Percentiles rank a stretch among this genome's conserved stretches.
Evolutionary conservation across 768 basidiomycete species (phyloP).

Genomic region (Mycena polygramma): DNA sequence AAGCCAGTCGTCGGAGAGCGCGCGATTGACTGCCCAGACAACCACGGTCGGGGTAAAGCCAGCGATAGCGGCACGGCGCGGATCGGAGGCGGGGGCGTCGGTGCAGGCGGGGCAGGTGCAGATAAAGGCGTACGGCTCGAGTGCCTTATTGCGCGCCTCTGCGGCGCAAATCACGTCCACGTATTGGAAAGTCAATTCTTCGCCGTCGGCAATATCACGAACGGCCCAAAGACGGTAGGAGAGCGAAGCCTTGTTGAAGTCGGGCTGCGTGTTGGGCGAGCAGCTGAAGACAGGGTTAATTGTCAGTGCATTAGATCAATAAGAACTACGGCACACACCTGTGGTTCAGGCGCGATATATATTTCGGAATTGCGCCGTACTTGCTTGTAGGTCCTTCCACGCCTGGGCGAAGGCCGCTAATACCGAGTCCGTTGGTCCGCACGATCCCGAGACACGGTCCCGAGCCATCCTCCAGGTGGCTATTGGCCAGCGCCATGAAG

Average conservation of each 20-base stretch:
- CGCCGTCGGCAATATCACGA: slow-evolving; percentile 46
- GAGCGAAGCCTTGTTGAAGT: slow-evolving; percentile 46
- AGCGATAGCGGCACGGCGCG: slow-evolving; percentile 14
- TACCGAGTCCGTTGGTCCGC: slow-evolving; percentile 49
- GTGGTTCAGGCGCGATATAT: slow-evolving; percentile 54
- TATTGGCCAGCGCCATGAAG: slow-evolving; percentile 49
- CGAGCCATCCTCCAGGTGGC: slow-evolving; percentile 49
- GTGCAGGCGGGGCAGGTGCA: slow-evolving; percentile 51
- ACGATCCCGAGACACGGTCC: slow-evolving; percentile 50
- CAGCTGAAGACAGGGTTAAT: slow-evolving; percentile 12
- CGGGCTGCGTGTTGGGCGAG: slow-evolving; percentile 38
- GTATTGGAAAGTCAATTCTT: slow-evolving; percentile 51
- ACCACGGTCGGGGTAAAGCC: slow-evolving; percentile 33
- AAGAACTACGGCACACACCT: slow-evolving; percentile 40
- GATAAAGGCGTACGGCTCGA: slow-evolving; percentile 47
- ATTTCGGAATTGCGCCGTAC: slow-evolving; percentile 46
- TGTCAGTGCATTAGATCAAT: neutral
- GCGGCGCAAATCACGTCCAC: slow-evolving; percentile 28
- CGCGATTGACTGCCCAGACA: slow-evolving; percentile 43
- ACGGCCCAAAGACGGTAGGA: slow-evolving; percentile 45
- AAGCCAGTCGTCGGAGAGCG: slow-evolving; percentile 14
- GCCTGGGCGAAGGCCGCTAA: slow-evolving; percentile 37
- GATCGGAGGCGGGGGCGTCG: slow-evolving; percentile 33
- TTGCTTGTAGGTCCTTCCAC: slow-evolving; percentile 25
- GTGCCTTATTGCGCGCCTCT: slow-evolving; percentile 43